Percentiles rank a stretch among this genome's conserved stretches.
Conservation (phyloP, 805 yeast genomes). For the Scheffersomyces stipitis region DNA sequence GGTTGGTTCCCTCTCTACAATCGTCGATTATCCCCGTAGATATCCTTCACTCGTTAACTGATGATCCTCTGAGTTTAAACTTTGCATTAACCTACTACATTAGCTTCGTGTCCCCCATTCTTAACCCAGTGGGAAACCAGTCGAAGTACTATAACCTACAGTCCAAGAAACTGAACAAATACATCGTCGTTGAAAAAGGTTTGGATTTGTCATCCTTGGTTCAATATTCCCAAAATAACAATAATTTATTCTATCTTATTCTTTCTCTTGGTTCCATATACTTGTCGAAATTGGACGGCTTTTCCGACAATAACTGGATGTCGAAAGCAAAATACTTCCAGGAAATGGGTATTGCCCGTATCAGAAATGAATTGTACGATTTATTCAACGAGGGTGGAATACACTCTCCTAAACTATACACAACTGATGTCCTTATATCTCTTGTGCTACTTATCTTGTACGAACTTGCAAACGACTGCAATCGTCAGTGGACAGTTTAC, state of each 20-base stretch:
- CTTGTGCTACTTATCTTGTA: slow-evolving; percentile 22
- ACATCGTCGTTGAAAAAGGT: slow-evolving; percentile 22
- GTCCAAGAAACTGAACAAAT: slow-evolving; percentile 4
- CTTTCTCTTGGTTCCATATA: slow-evolving; percentile 26
- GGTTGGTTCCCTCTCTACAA: slow-evolving; percentile 13
- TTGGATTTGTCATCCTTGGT: slow-evolving; percentile 19
- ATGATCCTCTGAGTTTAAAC: slow-evolving; percentile 13
- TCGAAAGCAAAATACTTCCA: slow-evolving; percentile 15
- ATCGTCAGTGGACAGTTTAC: slow-evolving; percentile 20
- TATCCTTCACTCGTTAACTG: slow-evolving; percentile 6
- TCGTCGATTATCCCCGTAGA: slow-evolving; percentile 24
- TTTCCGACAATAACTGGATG: slow-evolving; percentile 16
- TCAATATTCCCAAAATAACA: slow-evolving; percentile 23
- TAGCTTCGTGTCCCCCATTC: slow-evolving; percentile 25
- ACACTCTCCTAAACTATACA: background rate
- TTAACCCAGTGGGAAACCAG: slow-evolving; percentile 23
- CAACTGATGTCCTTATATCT: slow-evolving; percentile 18
- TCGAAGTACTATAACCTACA: slow-evolving; percentile 8
- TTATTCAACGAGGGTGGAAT: background rate
- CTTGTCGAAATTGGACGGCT: slow-evolving; percentile 14
- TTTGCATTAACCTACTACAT: slow-evolving; percentile 26
- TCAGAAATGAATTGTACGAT: background rate
- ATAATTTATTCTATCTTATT: slow-evolving; percentile 22
- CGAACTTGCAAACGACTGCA: slow-evolving; percentile 27
- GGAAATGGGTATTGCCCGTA: slow-evolving; percentile 12